Conservation (phyloP, 2,329 filamentous ascomycete genomes). For the Ceratocystis papillata region DNA sequence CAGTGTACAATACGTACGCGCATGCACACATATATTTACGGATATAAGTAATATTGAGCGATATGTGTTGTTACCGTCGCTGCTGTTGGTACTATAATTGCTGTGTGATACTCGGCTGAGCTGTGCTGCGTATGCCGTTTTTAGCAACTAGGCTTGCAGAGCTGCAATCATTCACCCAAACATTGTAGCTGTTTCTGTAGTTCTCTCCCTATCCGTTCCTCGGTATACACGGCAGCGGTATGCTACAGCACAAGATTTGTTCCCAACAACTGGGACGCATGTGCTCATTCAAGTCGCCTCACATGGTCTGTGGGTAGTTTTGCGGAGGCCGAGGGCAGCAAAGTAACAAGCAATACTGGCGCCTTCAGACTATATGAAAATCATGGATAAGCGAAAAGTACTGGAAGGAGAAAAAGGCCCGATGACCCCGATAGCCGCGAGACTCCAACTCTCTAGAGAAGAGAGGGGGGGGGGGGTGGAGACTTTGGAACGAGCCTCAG, state of each 20-base stretch:
- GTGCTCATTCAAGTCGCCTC: background rate
- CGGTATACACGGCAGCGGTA: background rate
- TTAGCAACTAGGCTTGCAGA: background rate
- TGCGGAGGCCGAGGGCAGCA: background rate
- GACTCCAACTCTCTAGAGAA: background rate
- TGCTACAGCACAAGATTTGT: background rate
- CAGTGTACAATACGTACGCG: background rate
- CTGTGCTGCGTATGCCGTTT: background rate
- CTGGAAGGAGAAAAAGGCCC: background rate
- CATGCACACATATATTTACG: background rate
- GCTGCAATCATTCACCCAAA: background rate
- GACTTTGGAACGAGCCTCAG: background rate
- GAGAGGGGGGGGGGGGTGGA: background rate
- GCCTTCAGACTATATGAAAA: background rate
- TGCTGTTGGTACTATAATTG: background rate
- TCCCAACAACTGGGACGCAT: background rate
- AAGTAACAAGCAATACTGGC: background rate
- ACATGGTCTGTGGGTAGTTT: background rate
- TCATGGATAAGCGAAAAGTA: background rate
- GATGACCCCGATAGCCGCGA: background rate
- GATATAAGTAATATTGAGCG: background rate
- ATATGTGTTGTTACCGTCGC: background rate
- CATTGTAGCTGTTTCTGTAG: background rate
- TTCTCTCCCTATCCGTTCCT: background rate
- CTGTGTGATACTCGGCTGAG: background rate